Evolutionary conservation across 768 basidiomycete species (phyloP).

Genomic region (Udeniomyces megalosporus): DNA sequence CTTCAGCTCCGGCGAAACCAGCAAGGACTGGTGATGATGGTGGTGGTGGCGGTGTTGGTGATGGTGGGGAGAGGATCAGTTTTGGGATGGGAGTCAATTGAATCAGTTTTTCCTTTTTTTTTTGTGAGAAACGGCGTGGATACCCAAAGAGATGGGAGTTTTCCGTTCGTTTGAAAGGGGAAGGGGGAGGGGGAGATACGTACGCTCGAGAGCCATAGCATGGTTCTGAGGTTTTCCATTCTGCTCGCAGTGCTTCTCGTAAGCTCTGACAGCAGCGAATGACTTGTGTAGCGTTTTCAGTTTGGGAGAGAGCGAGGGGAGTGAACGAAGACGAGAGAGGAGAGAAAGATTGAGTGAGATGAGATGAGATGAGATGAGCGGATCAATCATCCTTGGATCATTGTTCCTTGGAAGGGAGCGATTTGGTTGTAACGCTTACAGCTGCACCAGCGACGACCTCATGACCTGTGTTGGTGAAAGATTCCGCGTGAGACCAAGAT

Average conservation of each 20-base stretch:
- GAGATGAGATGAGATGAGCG: not conserved
- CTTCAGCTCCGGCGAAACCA: slow-evolving; percentile 31
- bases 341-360: not conserved
- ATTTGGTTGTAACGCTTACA: not conserved
- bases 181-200: not conserved
- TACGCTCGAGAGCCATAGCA: slow-evolving; percentile 11
- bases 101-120: not conserved
- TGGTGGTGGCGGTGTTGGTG: not conserved
- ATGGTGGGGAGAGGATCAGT: not conserved
- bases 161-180: too few relatives aligned
- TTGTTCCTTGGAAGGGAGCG: not conserved
- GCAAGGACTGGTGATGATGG: slow-evolving; percentile 20
- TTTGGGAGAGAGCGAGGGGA: not conserved
- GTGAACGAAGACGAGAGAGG: not conserved
- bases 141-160: too few relatives aligned
- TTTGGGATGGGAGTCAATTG: not conserved
- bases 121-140: not conserved
- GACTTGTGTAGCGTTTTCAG: not conserved
- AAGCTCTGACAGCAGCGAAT: slow-evolving; percentile 14
- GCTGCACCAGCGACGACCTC: slow-evolving; percentile 3
- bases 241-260: slow-evolving; percentile 27
- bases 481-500: too few relatives aligned
- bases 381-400: too few relatives aligned
- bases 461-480: not conserved
- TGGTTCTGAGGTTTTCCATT: slow-evolving; percentile 29